Percentiles rank a stretch among this genome's conserved stretches.
Conservation (phyloP, 345 rosid species). For the Eucalyptus brandiana region DNA sequence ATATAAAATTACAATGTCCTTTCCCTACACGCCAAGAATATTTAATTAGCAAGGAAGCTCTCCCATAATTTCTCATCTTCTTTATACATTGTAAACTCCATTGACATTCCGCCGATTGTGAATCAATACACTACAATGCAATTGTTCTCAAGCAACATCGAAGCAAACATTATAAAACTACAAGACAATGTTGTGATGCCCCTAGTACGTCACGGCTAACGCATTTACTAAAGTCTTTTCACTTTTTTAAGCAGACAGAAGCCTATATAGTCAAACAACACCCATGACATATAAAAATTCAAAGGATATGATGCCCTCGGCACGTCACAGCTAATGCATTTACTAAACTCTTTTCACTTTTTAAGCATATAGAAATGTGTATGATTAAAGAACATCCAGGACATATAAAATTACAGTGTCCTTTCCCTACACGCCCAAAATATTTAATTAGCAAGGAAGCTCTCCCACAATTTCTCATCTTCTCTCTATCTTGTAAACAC, state of each 20-base stretch:
- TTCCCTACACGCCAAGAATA: neutral
- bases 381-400: too few species aligned
- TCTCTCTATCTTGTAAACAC: neutral
- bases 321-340: too few species aligned
- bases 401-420: too few species aligned
- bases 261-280: too few species aligned
- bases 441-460: neutral
- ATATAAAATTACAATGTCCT: neutral
- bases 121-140: neutral
- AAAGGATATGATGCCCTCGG: too few species aligned
- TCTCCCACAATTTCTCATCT: neutral
- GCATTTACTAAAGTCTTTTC: too few species aligned
- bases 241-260: too few species aligned
- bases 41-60: neutral
- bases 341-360: too few species aligned
- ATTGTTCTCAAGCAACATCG: neutral
- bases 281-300: too few species aligned
- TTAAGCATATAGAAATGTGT: too few species aligned
- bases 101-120: neutral
- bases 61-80: neutral
- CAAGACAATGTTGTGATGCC: neutral
- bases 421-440: neutral
- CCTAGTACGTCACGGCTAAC: too few species aligned
- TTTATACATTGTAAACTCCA: neutral
- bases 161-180: neutral